Base-by-base conservation (phyloP, 108 stramenopile genomes). In the Nannochloropsis gaditana region DNA sequence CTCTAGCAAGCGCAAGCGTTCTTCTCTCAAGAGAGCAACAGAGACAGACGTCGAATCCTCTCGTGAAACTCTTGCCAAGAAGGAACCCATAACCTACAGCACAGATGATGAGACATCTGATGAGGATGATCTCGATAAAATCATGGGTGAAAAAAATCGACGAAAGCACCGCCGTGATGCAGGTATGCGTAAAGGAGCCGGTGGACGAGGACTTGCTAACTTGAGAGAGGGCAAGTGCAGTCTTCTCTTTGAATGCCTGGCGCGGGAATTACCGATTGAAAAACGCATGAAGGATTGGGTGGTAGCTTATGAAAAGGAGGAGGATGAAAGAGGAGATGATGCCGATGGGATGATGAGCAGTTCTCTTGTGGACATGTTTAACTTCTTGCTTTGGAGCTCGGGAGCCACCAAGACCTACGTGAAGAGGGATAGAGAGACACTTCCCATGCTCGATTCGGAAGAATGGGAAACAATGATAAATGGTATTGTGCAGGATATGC, bases 141-240 rank as follows among this genome's bases (percentile, higher is more conserved):
- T 73, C 59, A n/a, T 73, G 59, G n/a, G 19, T n/a, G 59, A 73
- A 73, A n/a, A n/a, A 15, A n/a, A 15, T 15, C 19, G 19, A n/a
- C 19, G 19, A n/a, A 73, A 8, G 59, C 19, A n/a, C 19, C 31
- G 31, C 31, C 31, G 31, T 31, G 31, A 31, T 31, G 31, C 31
- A 31, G 31, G 31, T 31, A 31, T 31, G 31, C 31, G 31, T 31
- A 73, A 73, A 6, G 59, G 59, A n/a, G n/a, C 15, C 19, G 59
- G 59, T n/a, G 59, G 59, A n/a, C 59, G 59, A n/a, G 59, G 59
- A 73, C 15, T 73, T 4, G 59, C 5, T 2, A 73, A 6, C n/a
- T 73, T 73, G 59, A 73, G n/a, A n/a, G 59, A 73, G 59, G 59
- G 59, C 8, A 73, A 73, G 59, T n/a, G n/a, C 59, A 73, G 59